A percentile compares a stretch with the other conserved stretches of the same genome.
These are phyloP conservation scores for Calonectria pseudoreteaudii DNA, from an alignment of 2,329 filamentous ascomycete species.

Conservation along the genomic window DNA sequence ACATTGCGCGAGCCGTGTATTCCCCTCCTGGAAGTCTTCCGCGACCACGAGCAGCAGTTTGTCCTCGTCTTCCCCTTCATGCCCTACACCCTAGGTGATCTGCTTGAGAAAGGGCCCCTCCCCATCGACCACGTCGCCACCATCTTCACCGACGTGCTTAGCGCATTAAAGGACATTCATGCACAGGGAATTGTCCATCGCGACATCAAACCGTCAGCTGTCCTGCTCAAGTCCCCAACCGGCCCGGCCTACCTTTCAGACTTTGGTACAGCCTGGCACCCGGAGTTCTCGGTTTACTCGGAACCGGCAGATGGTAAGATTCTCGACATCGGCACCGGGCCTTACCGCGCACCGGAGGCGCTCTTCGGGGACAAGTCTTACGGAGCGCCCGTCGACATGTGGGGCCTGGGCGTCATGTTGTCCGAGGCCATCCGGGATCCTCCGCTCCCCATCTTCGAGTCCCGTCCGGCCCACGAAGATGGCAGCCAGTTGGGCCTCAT, in stretches of 20 bases:
- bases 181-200: slow-evolving; percentile 84
- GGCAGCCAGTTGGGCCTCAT: slow-evolving; percentile 94
- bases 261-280: slow-evolving; percentile 92
- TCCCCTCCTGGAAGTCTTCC: slow-evolving; percentile 78
- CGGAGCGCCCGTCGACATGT: slow-evolving; percentile 81
- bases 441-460: slow-evolving; percentile 81
- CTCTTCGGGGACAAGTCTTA: slow-evolving; percentile 87
- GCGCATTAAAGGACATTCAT: slow-evolving; percentile 79
- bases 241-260: slow-evolving; percentile 86
- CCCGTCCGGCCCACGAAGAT: slow-evolving; percentile 77
- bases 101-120: slow-evolving; percentile 67
- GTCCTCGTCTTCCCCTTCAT: slow-evolving; percentile 90
- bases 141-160: slow-evolving; percentile 76
- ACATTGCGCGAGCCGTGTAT: slow-evolving; percentile 70
- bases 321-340: slow-evolving; percentile 91
- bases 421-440: slow-evolving; percentile 75
- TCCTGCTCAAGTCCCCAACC: slow-evolving; percentile 75
- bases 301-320: slow-evolving; percentile 82
- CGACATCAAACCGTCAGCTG: slow-evolving; percentile 92
- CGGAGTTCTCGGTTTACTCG: slow-evolving; percentile 64
- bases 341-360: slow-evolving; percentile 90
- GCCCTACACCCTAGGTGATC: slow-evolving; percentile 75
- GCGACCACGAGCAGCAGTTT: slow-evolving; percentile 76
- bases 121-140: slow-evolving; percentile 46
- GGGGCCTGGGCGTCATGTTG: slow-evolving; percentile 87